Base-by-base conservation (phyloP, 2,329 filamentous ascomycete species). In the Diplodia mutila region DNA sequence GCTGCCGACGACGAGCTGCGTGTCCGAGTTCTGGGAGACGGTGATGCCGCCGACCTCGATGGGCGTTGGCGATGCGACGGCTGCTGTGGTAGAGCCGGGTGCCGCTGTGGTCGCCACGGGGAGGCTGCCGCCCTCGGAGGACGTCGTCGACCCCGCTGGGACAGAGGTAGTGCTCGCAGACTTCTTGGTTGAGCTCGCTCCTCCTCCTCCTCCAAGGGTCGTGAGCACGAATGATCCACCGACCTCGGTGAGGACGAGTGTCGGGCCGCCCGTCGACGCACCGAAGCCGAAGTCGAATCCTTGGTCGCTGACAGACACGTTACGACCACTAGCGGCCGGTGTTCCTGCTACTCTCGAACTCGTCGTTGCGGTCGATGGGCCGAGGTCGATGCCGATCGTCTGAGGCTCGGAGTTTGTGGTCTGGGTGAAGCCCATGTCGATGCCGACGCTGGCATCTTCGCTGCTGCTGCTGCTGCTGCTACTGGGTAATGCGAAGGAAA, bases 31-130 rank as follows among this genome's bases (percentile, higher is more conserved):
- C 46, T 32, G 52, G 11, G 52, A 49, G 53, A 59, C 46, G 4
- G 64, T 59, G 39, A 57, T 49, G 18, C 53, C 64, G 25, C 53
- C 64, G 25, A 65, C 63, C 16, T 61, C 39, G 37, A 61, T 14
- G 4, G 55, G 55, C 12, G 57, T 48, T 7, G 25, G 25, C 6
- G 55, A 42, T 21, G 23, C 25, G 12, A 27, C 5, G 12, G 14
- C 25, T 2, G 34, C 23, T 0, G 34, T 27, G 11, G 32, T 34
- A 6, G 54, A 23, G 8, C 29, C 34, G 12, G 55, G 23, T n/a
- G 23, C 34, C 5, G 23, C 55, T 4, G 34, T 37, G 11, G 55
- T 59, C 14, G 37, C 23, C 12, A n/a, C n/a, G n/a, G n/a, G n/a
- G n/a, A n/a, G n/a, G n/a, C n/a, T n/a, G n/a, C n/a, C n/a, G n/a